Conservation (phyloP, 208 protist species). For the Borovskyia barvae region DNA sequence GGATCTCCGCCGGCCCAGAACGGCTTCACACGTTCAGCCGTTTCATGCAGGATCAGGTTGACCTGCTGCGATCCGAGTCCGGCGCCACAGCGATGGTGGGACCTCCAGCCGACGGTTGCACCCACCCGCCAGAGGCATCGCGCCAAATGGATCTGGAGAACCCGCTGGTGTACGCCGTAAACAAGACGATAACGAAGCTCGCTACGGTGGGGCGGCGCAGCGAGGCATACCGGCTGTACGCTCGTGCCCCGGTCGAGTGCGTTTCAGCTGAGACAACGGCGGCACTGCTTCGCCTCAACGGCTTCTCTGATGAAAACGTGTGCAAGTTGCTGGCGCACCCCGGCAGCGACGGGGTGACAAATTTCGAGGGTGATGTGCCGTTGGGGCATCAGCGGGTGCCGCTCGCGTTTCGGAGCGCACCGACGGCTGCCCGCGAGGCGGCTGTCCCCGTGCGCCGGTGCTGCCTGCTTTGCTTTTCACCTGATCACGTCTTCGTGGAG, state of each 20-base stretch:
- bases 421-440: conserved; percentile 34
- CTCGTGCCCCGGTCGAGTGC: conserved; percentile 34
- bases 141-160: conserved; percentile 22
- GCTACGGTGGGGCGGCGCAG: conserved; percentile 35
- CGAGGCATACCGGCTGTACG: conserved; percentile 73
- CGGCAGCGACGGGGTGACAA: too few relatives aligned
- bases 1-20: conserved; percentile 78
- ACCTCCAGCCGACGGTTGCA: background rate
- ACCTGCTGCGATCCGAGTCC: conserved; percentile 19
- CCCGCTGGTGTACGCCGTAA: conserved; percentile 74
- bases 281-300: conserved; percentile 63
- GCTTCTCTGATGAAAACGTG: conserved; percentile 63
- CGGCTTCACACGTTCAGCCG: conserved; percentile 79
- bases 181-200: conserved; percentile 62
- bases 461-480: conserved; percentile 74
- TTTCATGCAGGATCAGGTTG: conserved; percentile 59
- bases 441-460: conserved; percentile 49
- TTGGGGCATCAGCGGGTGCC: too few relatives aligned
- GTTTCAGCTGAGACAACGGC: conserved; percentile 44
- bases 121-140: background rate
- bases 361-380: too few relatives aligned
- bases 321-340: conserved; percentile 29
- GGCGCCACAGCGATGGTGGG: background rate
- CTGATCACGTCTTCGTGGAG: conserved; percentile 50
- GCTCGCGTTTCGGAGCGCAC: background rate